A percentile compares a stretch with the other conserved stretches of the same genome.
Conservation (phyloP, 192 early-diverging fungal genomes). For the Allomyces macrogynus region DNA sequence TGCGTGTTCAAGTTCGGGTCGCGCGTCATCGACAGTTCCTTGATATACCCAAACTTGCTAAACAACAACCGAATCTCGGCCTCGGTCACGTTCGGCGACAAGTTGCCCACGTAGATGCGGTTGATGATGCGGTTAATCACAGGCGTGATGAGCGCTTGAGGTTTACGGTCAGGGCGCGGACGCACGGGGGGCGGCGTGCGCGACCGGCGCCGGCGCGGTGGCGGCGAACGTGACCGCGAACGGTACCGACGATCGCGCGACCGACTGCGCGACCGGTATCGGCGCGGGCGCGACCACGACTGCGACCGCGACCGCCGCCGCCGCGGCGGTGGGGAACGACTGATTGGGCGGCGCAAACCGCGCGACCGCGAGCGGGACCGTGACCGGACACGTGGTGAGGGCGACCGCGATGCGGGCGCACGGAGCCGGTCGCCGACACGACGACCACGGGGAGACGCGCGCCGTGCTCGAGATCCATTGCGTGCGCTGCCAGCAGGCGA, state of each 20-base stretch:
- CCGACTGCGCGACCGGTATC: not conserved
- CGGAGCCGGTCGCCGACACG: too few relatives aligned
- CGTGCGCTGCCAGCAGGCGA: too few relatives aligned
- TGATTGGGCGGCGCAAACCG: too few relatives aligned
- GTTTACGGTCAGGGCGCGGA: not conserved
- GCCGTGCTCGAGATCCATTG: too few relatives aligned
- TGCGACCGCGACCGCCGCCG: not conserved
- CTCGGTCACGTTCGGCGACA: not conserved
- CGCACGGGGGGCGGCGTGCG: not conserved
- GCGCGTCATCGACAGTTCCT: not conserved
- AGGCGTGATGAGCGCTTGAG: not conserved
- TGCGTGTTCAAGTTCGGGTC: not conserved
- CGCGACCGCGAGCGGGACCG: not conserved
- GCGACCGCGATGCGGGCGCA: not conserved
- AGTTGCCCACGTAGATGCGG: not conserved
- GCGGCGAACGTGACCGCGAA: not conserved
- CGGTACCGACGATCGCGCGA: not conserved
- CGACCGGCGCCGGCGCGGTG: not conserved
- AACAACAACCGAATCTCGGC: not conserved
- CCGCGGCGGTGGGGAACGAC: too few relatives aligned
- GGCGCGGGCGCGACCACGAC: not conserved
- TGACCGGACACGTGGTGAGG: not conserved
- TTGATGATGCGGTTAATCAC: not conserved
- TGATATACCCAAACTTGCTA: not conserved
- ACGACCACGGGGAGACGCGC: too few relatives aligned